phyloP scores from a whole-genome alignment of 2,329 filamentous ascomycete species.

The Leptographium procerum region DNA sequence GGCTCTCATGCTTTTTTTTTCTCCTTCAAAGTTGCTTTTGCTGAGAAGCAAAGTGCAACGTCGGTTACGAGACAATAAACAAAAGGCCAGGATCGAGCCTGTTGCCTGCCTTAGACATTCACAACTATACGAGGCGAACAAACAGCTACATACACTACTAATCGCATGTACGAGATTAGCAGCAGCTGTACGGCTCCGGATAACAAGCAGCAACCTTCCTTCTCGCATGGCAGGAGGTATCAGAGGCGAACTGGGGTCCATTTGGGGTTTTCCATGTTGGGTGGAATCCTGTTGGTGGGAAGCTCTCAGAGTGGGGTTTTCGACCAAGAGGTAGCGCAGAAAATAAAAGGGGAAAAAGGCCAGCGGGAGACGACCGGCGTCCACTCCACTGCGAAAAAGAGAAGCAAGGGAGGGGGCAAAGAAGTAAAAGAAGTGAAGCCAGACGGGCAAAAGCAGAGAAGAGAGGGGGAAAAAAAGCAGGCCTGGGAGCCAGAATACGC shows the following conservation, averaged over 20 bases:
- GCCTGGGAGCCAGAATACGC: neutral
- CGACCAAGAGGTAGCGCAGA: neutral
- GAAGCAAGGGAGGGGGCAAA: neutral
- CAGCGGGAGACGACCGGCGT: neutral
- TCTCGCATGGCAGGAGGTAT: neutral
- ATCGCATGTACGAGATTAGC: neutral
- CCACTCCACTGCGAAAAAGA: neutral
- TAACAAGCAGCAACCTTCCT: neutral
- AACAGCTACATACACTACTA: too few species aligned
- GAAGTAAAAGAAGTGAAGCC: neutral
- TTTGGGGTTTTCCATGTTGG: neutral
- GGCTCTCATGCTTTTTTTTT: neutral
- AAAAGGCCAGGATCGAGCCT: neutral
- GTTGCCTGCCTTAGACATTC: neutral
- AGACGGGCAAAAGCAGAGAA: too few species aligned
- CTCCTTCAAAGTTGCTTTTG: neutral
- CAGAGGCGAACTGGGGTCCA: neutral
- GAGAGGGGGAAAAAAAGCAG: neutral
- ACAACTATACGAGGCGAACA: neutral
- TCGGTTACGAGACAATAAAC: neutral
- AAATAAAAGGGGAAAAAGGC: neutral
- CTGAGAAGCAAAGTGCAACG: neutral
- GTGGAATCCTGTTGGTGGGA: neutral
- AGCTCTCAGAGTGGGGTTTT: neutral
- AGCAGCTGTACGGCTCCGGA: neutral